phyloP scores from a whole-genome alignment of 139 green algal species.

The Volvox reticuliferus region DNA sequence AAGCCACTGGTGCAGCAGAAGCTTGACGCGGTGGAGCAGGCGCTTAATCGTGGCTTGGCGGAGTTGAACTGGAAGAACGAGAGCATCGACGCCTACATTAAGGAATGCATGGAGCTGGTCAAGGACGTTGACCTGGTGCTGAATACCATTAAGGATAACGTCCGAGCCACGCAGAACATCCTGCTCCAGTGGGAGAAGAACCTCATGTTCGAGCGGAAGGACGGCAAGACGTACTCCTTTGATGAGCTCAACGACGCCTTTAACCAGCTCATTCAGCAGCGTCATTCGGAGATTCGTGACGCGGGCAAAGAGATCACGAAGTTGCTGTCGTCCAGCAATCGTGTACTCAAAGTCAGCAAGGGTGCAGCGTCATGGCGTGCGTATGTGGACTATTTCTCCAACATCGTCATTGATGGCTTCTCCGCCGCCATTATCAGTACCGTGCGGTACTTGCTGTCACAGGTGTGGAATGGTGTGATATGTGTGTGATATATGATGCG shows the following conservation, averaged over 20 bases:
- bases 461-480: too few relatives aligned
- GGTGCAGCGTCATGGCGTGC: conserved; percentile 76
- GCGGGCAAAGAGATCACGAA: conserved; percentile 87
- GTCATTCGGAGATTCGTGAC: conserved; percentile 75
- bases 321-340: conserved; percentile 82
- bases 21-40: conserved; percentile 75
- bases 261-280: conserved; percentile 65
- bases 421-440: conserved; percentile 76
- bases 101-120: conserved; percentile 82
- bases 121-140: conserved; percentile 81
- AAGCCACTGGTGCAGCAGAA: conserved; percentile 84
- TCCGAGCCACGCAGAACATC: conserved; percentile 72
- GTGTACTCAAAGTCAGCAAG: conserved; percentile 85
- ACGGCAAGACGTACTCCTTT: conserved; percentile 83
- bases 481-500: too few relatives aligned
- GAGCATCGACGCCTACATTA: conserved; percentile 87
- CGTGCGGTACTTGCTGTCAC: conserved; percentile 62
- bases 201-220: conserved; percentile 91
- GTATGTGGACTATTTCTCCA: conserved; percentile 87
- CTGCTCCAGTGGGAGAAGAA: conserved; percentile 73
- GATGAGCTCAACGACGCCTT: conserved; percentile 82
- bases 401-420: conserved; percentile 90
- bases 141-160: conserved; percentile 86
- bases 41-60: conserved; percentile 71
- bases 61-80: conserved; percentile 85